These are phyloP conservation scores for Tephrocybe sp. DNA, from an alignment of 768 basidiomycete genomes.

Conservation along the genomic window DNA sequence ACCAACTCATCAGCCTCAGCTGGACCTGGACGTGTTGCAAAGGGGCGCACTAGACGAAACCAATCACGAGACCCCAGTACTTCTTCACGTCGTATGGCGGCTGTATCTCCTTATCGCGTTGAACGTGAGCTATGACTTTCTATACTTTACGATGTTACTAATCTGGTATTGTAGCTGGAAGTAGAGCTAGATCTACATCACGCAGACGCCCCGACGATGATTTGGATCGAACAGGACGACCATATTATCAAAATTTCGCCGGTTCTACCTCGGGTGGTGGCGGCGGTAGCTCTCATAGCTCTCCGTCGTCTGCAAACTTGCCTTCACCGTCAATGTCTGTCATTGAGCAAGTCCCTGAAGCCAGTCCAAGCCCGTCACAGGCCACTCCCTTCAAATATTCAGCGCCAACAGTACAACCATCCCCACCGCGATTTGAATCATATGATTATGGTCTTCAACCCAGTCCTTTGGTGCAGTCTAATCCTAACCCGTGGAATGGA, in stretches of 20 bases:
- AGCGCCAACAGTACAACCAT: constrained; percentile 45
- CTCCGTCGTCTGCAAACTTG: constrained; percentile 69
- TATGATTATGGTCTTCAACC: constrained; percentile 50
- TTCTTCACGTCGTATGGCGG: constrained; percentile 51
- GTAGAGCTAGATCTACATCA: constrained; percentile 69
- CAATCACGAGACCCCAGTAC: constrained; percentile 59
- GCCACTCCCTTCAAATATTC: constrained; percentile 45
- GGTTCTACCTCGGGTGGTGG: constrained; percentile 47
- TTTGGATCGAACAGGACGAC: constrained; percentile 39
- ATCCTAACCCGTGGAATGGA: constrained; percentile 45
- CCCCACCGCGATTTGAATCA: constrained; percentile 53
- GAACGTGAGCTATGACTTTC: constrained; percentile 47
- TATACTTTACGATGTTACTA: constrained; percentile 7
- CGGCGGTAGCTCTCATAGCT: constrained; percentile 65
- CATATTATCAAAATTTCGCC: constrained; percentile 57
- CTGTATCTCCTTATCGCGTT: constrained; percentile 65
- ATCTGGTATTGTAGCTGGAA: constrained; percentile 47
- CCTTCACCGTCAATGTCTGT: constrained; percentile 67
- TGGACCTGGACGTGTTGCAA: constrained; percentile 41
- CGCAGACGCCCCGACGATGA: constrained; percentile 72
- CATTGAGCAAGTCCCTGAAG: constrained; percentile 49
- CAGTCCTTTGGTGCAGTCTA: constrained; percentile 37
- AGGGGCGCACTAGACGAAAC: constrained; percentile 53
- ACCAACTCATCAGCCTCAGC: constrained; percentile 35
- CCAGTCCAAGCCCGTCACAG: constrained; percentile 53